Evolutionary conservation across 495 filamentous ascomycete genomes (phyloP).

Genomic region (Trypethelium eluteriae): DNA sequence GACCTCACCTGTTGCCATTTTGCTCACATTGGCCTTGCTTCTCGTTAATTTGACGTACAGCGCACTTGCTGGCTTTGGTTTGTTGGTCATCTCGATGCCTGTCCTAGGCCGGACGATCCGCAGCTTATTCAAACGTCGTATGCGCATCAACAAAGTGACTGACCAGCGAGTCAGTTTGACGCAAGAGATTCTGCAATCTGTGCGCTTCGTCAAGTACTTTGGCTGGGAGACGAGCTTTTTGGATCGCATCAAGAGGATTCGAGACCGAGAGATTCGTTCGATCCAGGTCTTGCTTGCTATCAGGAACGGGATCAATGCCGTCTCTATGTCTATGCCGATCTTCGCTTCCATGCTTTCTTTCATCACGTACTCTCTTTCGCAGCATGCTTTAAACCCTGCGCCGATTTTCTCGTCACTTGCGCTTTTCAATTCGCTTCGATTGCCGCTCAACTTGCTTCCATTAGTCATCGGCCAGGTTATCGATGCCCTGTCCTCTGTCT

Average conservation of each 20-base stretch:
- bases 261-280: constrained; percentile 63
- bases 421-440: constrained; percentile 81
- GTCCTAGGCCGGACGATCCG: constrained; percentile 65
- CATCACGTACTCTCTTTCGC: constrained; percentile 78
- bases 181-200: constrained; percentile 83
- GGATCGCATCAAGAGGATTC: constrained; percentile 61
- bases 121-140: constrained; percentile 59
- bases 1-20: constrained; percentile 69
- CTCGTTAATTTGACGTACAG: constrained; percentile 81
- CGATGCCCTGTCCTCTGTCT: constrained; percentile 78
- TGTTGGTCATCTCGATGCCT: constrained; percentile 71
- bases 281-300: constrained; percentile 76
- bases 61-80: constrained; percentile 76
- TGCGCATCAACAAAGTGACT: constrained; percentile 80
- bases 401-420: constrained; percentile 86
- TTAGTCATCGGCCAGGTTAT: constrained; percentile 80
- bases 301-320: constrained; percentile 74
- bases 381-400: constrained; percentile 63
- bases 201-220: constrained; percentile 93
- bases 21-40: constrained; percentile 70
- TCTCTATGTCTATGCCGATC: constrained; percentile 65
- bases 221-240: constrained; percentile 89
- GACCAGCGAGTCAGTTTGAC: constrained; percentile 85
- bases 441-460: constrained; percentile 82
- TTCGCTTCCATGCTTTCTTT: constrained; percentile 94